phyloP scores from a whole-genome alignment of 345 rosid species.

The Salix exigua region DNA sequence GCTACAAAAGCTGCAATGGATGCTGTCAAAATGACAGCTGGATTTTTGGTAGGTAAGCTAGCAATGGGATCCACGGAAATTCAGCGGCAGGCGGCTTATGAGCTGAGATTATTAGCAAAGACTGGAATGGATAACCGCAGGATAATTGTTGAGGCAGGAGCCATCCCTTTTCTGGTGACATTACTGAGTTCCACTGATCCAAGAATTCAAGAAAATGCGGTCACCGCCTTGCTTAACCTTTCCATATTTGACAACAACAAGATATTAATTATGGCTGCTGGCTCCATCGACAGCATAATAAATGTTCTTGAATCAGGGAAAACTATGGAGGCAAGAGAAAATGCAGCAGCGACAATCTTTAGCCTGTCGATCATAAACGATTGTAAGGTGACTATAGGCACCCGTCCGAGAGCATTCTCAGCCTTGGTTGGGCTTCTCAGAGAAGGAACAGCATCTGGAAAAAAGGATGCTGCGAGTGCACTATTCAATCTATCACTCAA shows the following conservation, averaged over 20 bases:
- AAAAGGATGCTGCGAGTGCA: slow-evolving; percentile 61
- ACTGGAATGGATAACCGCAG: slow-evolving; percentile 61
- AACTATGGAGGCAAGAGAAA: slow-evolving; percentile 64
- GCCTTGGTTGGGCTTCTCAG: slow-evolving; percentile 48
- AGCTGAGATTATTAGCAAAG: slow-evolving; percentile 61
- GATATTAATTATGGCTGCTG: slow-evolving; percentile 60
- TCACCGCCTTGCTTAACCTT: slow-evolving; percentile 63
- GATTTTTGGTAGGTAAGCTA: slow-evolving; percentile 66
- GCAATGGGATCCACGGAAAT: slow-evolving; percentile 57
- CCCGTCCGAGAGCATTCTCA: slow-evolving; percentile 40
- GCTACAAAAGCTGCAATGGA: slow-evolving; percentile 46
- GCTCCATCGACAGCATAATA: slow-evolving; percentile 54
- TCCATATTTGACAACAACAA: slow-evolving; percentile 60
- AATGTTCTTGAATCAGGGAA: slow-evolving; percentile 51
- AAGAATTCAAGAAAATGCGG: slow-evolving; percentile 61
- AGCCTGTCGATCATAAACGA: slow-evolving; percentile 59
- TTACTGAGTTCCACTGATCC: slow-evolving; percentile 46
- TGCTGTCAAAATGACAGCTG: slow-evolving; percentile 64
- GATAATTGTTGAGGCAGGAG: slow-evolving; percentile 61
- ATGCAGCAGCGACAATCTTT: slow-evolving; percentile 65
- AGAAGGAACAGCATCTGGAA: slow-evolving; percentile 56
- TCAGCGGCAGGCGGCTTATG: slow-evolving; percentile 69
- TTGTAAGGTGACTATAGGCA: slow-evolving; percentile 49
- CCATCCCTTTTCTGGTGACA: slow-evolving; percentile 58
- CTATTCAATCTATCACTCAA: slow-evolving; percentile 48